Conservation (phyloP, 441 rosid genomes). For the Arabidopsis hybrid region DNA sequence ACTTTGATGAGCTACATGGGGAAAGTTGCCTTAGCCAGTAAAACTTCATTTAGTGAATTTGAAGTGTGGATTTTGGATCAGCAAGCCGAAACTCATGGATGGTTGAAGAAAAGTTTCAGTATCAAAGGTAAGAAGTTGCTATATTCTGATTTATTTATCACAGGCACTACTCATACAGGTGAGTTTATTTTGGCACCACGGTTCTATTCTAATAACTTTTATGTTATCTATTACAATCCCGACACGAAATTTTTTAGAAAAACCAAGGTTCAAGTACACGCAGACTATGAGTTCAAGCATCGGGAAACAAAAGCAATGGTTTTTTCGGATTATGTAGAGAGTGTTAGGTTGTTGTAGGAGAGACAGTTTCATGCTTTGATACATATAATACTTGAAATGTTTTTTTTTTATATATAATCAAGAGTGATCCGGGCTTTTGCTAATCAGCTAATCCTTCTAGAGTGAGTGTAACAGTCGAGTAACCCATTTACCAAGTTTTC, state of each 20-base stretch:
- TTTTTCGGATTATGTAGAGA: background rate
- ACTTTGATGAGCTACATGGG: background rate
- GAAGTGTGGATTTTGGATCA: constrained; percentile 1
- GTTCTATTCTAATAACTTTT: background rate
- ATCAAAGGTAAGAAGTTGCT: background rate
- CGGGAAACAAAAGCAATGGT: background rate
- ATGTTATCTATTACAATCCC: background rate
- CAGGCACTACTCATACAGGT: background rate
- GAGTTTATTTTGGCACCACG: background rate
- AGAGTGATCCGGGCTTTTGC: too few species aligned
- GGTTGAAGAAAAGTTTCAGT: background rate
- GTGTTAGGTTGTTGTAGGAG: background rate
- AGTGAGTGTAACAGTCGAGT: too few species aligned
- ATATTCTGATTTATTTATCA: background rate
- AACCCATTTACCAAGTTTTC: too few species aligned
- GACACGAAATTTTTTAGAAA: background rate
- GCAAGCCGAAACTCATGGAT: background rate
- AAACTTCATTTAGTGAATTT: background rate
- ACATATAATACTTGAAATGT: background rate
- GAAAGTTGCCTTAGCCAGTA: background rate
- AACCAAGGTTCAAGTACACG: background rate
- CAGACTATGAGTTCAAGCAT: background rate
- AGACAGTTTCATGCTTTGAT: background rate
- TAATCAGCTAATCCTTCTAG: too few species aligned
- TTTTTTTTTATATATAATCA: too few species aligned